These are phyloP conservation scores for Aspergillus quadrilineatus DNA, from an alignment of 2,329 filamentous ascomycete genomes.

Conservation along the genomic window DNA sequence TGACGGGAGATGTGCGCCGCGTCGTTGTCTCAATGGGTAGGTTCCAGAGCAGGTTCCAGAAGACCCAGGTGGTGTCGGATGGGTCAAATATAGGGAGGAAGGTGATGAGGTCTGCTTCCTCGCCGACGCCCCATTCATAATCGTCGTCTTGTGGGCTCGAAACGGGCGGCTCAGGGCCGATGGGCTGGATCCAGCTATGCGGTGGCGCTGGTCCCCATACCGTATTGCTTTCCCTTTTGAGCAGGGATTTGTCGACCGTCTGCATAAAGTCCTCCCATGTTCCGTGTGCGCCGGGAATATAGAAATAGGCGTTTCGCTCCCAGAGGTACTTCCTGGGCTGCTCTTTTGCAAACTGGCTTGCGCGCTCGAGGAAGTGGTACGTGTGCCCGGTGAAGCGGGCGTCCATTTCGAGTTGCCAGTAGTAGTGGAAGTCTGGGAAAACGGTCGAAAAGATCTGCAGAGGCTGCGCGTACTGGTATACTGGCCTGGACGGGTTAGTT, in stretches of 20 bases:
- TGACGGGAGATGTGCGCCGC: background rate
- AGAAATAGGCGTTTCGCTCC: background rate
- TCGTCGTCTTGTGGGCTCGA: background rate
- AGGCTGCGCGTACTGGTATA: background rate
- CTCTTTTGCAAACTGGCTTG: background rate
- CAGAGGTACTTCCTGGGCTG: background rate
- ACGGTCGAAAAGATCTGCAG: background rate
- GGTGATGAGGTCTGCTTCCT: background rate
- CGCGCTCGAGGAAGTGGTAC: background rate
- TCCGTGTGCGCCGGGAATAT: background rate
- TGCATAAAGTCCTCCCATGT: background rate
- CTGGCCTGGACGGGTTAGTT: background rate
- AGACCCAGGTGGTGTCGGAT: background rate
- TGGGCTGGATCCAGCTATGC: background rate
- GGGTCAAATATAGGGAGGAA: background rate
- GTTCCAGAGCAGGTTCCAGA: background rate
- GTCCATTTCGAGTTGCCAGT: background rate
- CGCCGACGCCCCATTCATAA: background rate
- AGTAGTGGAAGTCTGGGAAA: background rate
- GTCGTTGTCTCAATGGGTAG: background rate
- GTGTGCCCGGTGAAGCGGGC: background rate
- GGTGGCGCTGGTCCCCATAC: background rate
- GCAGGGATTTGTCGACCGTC: background rate
- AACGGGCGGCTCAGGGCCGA: background rate
- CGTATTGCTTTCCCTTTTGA: background rate